Evolutionary conservation across 1,284 basidiomycete species (phyloP), one percentile per base, ranked within the genome.

Genomic region (Sphagnurus paluster): DNA sequence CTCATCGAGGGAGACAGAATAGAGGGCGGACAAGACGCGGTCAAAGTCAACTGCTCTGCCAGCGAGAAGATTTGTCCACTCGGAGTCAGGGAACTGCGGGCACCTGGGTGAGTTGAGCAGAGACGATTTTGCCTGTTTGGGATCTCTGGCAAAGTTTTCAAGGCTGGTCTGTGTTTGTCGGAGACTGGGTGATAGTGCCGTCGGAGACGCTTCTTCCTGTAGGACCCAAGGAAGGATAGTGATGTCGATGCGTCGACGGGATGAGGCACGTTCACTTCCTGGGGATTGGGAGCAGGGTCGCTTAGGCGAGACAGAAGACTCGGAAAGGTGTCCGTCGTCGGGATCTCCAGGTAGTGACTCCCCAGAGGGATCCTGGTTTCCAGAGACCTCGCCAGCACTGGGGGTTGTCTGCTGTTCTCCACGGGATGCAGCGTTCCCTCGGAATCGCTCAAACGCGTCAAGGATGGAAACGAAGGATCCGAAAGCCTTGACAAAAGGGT

Each of bases 11-110:
- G 43, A 29, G 21, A 51, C 35, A 7, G 53, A 44, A 41, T 57
- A 57, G 13, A 54, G 5, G 3, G 41, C 35, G 2, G 53, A 50
- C 30, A 57, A 48, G 25, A 62, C 52, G 5, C 40, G 26, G 50
- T 62, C 53, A 30, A 60, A 39, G 39, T 59, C 48, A 5, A 46
- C 39, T 1, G 45, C 19, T 17, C 21, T 34, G 17, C 57, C 52
- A 6, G 29, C 17, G 19, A 59, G 42, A 21, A 60, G 5, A 42
- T 55, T 53, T 16, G n/a, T 25, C 57, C 59, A 60, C 26, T 59
- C 55, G 0, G 24, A 26, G 21, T 55, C 50, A 0, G 57, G 56
- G 41, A 58, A 57, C 32, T 55, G 52, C 0, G 58, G 58, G 17
- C 41, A 32, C 3, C 23, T 2, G 0, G 45, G 2, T 0, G 50